Evolutionary conservation across 805 yeast species (phyloP), one percentile per base, ranked within the genome.

Genomic region (Yarrowia yakushimensis): DNA sequence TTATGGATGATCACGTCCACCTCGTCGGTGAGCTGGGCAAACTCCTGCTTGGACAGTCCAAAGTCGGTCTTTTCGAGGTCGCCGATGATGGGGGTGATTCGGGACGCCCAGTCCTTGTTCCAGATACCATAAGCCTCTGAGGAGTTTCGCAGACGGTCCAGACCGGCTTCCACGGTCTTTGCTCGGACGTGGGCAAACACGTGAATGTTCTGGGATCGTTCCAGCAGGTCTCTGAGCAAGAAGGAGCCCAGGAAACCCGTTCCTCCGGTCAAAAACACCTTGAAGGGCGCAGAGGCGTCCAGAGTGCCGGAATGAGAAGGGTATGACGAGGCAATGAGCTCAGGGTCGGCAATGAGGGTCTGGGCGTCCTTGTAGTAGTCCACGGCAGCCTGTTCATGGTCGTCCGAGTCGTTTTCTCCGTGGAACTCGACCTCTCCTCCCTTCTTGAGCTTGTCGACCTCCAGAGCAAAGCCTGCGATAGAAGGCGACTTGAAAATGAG

Each of bases 191-290:
- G 99, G 11, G 96, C 96, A 28, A 48, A 42, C 4, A 92, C 81
- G 68, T 81, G 84, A 68, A 88, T 79, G 28, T 81, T 73, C 30
- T 76, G 68, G 3, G 75, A 72, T 69, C 93, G 83, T 60, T 78
- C 78, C 67, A 94, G 78, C 43, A 94, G 75, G 67, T 94, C 96
- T 31, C 88, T 80, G 46, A 94, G 75, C 55, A 94, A 85, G 73
- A 87, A 94, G 0, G 97, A 84, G 33, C 99, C 99, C 63, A 94
- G 77, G 83, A 93, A 94, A 1, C 99, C 99, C 37, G 99, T 96
- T 37, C 86, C 88, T 71, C 99, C 99, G 27, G 99, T 94, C 45
- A 94, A 83, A 69, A 94, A 90, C 1, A 91, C 88, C 65, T 82
- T 85, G 22, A 84, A 67, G 41, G 75, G 70, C 3, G 77, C 71